phyloP scores from a whole-genome alignment of 1,284 basidiomycete genomes.

The Mycosarcoma mackinlayi region DNA sequence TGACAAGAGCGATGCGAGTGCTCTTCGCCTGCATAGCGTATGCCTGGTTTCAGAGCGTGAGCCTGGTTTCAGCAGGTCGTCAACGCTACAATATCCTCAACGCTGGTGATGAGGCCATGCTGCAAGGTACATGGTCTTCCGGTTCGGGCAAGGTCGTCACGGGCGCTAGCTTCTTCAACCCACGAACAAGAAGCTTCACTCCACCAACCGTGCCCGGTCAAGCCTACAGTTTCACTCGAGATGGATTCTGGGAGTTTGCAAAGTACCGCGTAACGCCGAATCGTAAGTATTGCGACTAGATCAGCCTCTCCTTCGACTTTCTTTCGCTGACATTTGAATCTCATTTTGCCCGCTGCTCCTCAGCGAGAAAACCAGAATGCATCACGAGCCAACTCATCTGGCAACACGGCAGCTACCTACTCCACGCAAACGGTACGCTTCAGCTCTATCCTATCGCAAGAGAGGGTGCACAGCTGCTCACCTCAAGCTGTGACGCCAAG shows the following conservation, averaged over 20 bases:
- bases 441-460: conserved; percentile 38
- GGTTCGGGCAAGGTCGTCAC: conserved; percentile 60
- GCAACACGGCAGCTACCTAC: conserved; percentile 66
- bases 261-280: conserved; percentile 58
- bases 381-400: conserved; percentile 62
- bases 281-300: conserved; percentile 35
- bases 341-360: not conserved
- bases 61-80: conserved; percentile 24
- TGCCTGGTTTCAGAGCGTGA: conserved; percentile 5
- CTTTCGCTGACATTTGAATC: not conserved
- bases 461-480: conserved; percentile 46
- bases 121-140: conserved; percentile 63
- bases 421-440: conserved; percentile 53
- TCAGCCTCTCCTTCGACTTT: not conserved
- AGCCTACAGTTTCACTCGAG: conserved; percentile 66
- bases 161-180: conserved; percentile 63
- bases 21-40: conserved; percentile 20
- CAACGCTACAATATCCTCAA: conserved; percentile 33
- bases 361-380: conserved; percentile 57
- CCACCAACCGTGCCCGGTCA: conserved; percentile 58
- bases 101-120: conserved; percentile 36
- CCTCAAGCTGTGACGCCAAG: conserved; percentile 21
- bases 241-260: conserved; percentile 67
- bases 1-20: conserved; percentile 15
- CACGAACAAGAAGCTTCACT: conserved; percentile 61